phyloP scores from a whole-genome alignment of 1,284 basidiomycete species.

The Fomes fomentarius region DNA sequence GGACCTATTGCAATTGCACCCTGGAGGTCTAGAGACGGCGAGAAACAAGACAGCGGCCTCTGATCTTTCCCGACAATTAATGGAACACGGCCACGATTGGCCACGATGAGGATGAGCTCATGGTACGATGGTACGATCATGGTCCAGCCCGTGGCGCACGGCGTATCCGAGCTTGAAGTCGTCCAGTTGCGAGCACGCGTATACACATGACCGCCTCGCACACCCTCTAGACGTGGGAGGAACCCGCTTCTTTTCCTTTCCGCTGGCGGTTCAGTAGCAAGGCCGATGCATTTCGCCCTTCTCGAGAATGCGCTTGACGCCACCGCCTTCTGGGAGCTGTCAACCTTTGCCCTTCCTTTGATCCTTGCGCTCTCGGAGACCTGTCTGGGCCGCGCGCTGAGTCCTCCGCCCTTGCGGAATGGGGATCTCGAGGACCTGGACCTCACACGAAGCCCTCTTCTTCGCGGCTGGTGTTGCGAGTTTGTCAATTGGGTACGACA shows the following conservation, averaged over 20 bases:
- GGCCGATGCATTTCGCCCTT: neutral
- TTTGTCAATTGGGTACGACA: too few relatives aligned
- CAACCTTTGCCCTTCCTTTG: conserved; percentile 2
- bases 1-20: neutral
- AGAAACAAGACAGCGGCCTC: neutral
- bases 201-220: conserved; percentile 3
- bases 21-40: neutral
- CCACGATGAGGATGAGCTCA: neutral
- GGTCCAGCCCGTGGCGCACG: too few relatives aligned
- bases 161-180: too few relatives aligned
- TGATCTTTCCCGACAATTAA: neutral
- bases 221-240: neutral
- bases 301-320: neutral
- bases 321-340: neutral
- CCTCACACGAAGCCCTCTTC: too few relatives aligned
- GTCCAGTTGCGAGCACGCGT: neutral
- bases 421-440: too few relatives aligned
- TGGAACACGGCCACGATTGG: neutral
- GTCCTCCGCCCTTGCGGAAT: too few relatives aligned
- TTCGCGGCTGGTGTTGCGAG: too few relatives aligned
- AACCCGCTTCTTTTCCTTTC: neutral
- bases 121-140: neutral
- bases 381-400: conserved; percentile 8
- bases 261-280: neutral
- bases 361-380: conserved; percentile 12